Evolutionary conservation across 2,329 filamentous ascomycete genomes (phyloP).

Genomic region (Aureobasidium musti): DNA sequence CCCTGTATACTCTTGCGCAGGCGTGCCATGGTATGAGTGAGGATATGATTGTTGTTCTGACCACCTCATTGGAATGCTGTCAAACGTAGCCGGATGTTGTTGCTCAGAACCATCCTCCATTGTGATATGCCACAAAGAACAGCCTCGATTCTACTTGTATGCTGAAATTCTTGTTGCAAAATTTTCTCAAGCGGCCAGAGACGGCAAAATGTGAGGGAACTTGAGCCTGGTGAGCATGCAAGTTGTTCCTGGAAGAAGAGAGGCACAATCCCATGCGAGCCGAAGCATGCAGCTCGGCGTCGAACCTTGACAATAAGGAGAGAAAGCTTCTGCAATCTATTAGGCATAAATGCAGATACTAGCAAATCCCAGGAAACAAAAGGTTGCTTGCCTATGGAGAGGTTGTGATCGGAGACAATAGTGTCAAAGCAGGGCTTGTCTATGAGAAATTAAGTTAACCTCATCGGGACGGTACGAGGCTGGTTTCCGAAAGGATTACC

Average conservation of each 20-base stretch:
- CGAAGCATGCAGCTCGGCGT: constrained; percentile 26
- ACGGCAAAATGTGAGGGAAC: neutral
- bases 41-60: constrained; percentile 50
- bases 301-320: constrained; percentile 5
- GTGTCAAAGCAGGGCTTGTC: constrained; percentile 24
- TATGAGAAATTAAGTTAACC: constrained; percentile 27
- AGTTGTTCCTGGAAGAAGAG: constrained; percentile 26
- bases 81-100: constrained; percentile 48
- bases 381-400: constrained; percentile 15
- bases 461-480: constrained; percentile 29
- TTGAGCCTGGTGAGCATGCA: constrained; percentile 27
- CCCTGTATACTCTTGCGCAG: constrained; percentile 67
- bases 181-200: neutral
- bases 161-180: neutral
- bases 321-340: constrained; percentile 21
- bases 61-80: constrained; percentile 47
- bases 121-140: neutral
- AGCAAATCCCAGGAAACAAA: constrained; percentile 3
- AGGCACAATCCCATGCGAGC: constrained; percentile 26
- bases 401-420: constrained; percentile 22
- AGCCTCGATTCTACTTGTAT: constrained; percentile 3
- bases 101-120: constrained; percentile 44
- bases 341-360: constrained; percentile 28
- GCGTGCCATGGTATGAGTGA: constrained; percentile 66
- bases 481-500: constrained; percentile 24